Conservation (phyloP, 352 stramenopile species). For the Globisporangium camurandrum region DNA sequence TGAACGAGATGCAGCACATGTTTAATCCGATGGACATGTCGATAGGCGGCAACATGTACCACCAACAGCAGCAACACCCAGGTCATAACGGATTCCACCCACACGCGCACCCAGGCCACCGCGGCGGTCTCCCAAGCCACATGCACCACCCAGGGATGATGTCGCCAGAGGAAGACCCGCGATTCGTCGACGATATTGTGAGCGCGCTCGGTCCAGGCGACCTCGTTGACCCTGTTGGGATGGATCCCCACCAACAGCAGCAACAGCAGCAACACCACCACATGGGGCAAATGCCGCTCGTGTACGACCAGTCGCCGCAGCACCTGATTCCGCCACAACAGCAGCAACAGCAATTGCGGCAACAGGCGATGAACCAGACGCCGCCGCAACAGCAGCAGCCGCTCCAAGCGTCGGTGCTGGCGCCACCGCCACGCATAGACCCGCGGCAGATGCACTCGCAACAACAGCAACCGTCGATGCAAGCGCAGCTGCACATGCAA, state of each 20-base stretch:
- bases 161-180: slow-evolving; percentile 49
- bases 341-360: slow-evolving; percentile 21
- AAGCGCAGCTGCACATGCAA: slow-evolving; percentile 14
- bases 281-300: slow-evolving; percentile 38
- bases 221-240: slow-evolving; percentile 30
- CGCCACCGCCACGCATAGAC: slow-evolving; percentile 12
- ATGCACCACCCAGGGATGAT: slow-evolving; percentile 41
- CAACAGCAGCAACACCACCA: too few relatives aligned
- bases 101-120: slow-evolving; percentile 19
- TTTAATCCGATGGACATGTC: slow-evolving; percentile 56
- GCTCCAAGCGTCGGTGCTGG: slow-evolving; percentile 12
- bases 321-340: slow-evolving; percentile 42
- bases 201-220: slow-evolving; percentile 43
- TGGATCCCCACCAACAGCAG: slow-evolving; percentile 43
- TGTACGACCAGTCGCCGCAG: slow-evolving; percentile 62
- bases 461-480: too few relatives aligned
- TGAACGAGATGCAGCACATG: slow-evolving; percentile 74
- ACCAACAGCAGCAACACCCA: slow-evolving; percentile 41
- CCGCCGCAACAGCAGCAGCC: slow-evolving; percentile 22
- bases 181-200: slow-evolving; percentile 68
- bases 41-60: slow-evolving; percentile 56
- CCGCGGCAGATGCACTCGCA: slow-evolving; percentile 12
- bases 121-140: slow-evolving; percentile 17
- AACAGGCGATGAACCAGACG: slow-evolving; percentile 25
- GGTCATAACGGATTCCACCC: slow-evolving; percentile 13